A percentile compares a stretch with the other conserved stretches of the same genome.
Evolutionary conservation across 75 land plant genomes (phyloP).

Genomic region (Gnetum montanum): DNA sequence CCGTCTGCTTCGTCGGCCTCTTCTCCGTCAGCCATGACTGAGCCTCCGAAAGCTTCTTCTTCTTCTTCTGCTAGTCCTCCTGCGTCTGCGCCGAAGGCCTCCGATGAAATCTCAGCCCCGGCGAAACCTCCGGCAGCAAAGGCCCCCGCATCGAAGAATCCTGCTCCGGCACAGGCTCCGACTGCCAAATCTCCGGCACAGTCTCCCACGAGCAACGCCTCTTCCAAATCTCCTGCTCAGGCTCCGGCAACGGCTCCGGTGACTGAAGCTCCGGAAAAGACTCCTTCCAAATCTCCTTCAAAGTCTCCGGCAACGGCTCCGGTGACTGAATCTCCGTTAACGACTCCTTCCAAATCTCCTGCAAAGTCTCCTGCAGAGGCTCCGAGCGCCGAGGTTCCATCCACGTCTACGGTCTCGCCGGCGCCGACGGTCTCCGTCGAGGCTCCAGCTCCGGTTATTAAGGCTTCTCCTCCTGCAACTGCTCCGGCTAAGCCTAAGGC

Average conservation of each 20-base stretch:
- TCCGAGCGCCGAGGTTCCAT: not conserved
- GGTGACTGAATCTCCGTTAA: not conserved
- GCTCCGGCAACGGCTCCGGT: not conserved
- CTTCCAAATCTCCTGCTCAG: not conserved
- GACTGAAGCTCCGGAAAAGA: not conserved
- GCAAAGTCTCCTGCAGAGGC: not conserved
- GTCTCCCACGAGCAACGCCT: too few species aligned
- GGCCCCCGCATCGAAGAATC: too few species aligned
- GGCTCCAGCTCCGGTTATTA: not conserved
- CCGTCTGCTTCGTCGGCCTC: too few species aligned
- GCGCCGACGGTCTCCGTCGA: not conserved
- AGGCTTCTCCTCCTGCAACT: not conserved
- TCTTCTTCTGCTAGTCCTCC: too few species aligned
- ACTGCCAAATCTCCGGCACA: too few species aligned
- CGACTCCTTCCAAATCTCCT: not conserved
- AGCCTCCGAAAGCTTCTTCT: too few species aligned
- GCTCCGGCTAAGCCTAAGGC: not conserved
- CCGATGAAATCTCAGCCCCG: too few species aligned
- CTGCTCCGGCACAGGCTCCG: too few species aligned
- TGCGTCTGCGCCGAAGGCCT: too few species aligned
- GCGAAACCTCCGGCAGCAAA: too few species aligned
- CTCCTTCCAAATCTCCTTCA: not conserved
- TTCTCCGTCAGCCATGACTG: too few species aligned
- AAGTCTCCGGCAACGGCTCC: not conserved
- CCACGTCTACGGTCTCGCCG: not conserved